These are phyloP conservation scores for Yarrowia sp. DNA, from an alignment of 805 yeast genomes.

Conservation along the genomic window DNA sequence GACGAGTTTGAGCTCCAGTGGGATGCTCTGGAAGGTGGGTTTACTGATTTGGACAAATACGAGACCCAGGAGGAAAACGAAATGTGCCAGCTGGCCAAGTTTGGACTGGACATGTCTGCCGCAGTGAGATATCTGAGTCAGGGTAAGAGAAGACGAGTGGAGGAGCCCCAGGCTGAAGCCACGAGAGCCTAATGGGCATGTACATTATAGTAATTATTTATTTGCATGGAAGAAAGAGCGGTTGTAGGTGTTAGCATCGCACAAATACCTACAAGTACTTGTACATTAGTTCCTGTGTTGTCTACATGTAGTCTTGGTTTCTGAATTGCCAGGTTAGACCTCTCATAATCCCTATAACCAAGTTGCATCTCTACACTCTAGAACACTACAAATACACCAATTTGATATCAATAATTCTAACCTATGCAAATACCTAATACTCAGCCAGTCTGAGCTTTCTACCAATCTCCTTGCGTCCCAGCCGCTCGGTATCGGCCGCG, in stretches of 20 bases:
- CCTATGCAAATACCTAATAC: conserved; percentile 51
- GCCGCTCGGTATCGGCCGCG: conserved; percentile 54
- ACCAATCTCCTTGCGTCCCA: conserved; percentile 63
- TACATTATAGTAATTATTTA: conserved; percentile 13
- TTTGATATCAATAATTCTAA: not conserved
- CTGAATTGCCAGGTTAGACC: too few relatives aligned
- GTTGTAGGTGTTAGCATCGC: too few relatives aligned
- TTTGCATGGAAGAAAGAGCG: conserved; percentile 8
- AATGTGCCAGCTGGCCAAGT: conserved; percentile 45
- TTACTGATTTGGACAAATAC: conserved; percentile 58
- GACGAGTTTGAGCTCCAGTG: conserved; percentile 62
- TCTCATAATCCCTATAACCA: too few relatives aligned
- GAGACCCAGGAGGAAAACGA: conserved; percentile 63
- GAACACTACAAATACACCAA: too few relatives aligned
- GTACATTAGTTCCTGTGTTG: too few relatives aligned
- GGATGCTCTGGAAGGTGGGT: conserved; percentile 47
- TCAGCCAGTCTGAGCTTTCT: conserved; percentile 69
- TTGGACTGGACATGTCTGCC: conserved; percentile 24
- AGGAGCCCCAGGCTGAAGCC: not conserved
- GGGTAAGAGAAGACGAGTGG: conserved; percentile 13
- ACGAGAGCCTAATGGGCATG: not conserved
- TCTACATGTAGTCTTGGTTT: too few relatives aligned
- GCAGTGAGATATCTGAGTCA: conserved; percentile 6
- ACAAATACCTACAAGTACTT: too few relatives aligned
- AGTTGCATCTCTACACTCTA: too few relatives aligned